These are phyloP conservation scores for Podaxis sp. DNA, from an alignment of 768 basidiomycete genomes.

Conservation along the genomic window DNA sequence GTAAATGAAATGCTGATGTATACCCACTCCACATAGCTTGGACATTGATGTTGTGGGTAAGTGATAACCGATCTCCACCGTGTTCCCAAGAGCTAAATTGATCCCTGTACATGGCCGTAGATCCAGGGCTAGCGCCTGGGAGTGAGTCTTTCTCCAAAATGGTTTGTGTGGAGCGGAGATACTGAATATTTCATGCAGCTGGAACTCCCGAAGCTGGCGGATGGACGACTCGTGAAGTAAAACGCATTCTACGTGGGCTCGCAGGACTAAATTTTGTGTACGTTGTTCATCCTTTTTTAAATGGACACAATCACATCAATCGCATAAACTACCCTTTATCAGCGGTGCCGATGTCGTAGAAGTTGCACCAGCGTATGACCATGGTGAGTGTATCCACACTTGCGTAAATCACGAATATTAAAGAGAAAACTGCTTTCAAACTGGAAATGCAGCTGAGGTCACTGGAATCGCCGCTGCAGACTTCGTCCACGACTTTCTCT, in stretches of 20 bases:
- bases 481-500: constrained; percentile 67
- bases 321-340: constrained; percentile 1
- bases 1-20: not conserved
- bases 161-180: not conserved
- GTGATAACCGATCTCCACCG: constrained; percentile 16
- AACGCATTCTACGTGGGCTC: constrained; percentile 77
- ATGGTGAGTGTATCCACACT: constrained; percentile 40
- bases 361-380: constrained; percentile 73
- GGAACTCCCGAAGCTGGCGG: constrained; percentile 86
- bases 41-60: constrained; percentile 83
- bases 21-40: constrained; percentile 33
- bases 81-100: not conserved
- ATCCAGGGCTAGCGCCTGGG: constrained; percentile 78
- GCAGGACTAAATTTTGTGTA: constrained; percentile 81
- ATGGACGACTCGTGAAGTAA: constrained; percentile 82
- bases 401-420: not conserved
- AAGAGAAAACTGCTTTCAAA: not conserved
- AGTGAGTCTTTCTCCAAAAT: constrained; percentile 44
- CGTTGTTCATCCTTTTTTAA: constrained; percentile 21
- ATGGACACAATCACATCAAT: not conserved
- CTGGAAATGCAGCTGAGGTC: constrained; percentile 48
- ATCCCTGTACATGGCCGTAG: constrained; percentile 26
- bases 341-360: constrained; percentile 76
- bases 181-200: constrained; percentile 38
- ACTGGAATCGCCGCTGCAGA: constrained; percentile 71